phyloP scores from a whole-genome alignment of 805 yeast species.

The Candida sakaeoensis region DNA sequence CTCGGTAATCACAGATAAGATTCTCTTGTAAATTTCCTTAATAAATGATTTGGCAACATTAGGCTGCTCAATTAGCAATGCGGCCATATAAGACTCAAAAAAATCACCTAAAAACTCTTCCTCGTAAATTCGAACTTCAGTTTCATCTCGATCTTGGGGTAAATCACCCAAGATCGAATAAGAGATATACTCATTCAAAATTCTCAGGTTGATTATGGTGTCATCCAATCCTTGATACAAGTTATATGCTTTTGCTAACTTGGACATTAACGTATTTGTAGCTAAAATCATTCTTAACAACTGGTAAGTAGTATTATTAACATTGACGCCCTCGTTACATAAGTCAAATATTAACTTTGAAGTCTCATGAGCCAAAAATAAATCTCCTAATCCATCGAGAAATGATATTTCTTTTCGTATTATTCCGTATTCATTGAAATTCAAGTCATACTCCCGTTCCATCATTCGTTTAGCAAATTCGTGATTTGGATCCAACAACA shows the following conservation, averaged over 20 bases:
- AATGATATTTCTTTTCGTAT: conserved; percentile 33
- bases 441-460: conserved; percentile 16
- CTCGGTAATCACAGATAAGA: conserved; percentile 17
- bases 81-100: conserved; percentile 42
- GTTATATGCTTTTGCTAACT: conserved; percentile 33
- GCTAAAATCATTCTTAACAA: conserved; percentile 30
- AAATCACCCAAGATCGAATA: conserved; percentile 15
- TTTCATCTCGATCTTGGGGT: conserved; percentile 9
- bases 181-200: conserved; percentile 24
- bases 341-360: conserved; percentile 28
- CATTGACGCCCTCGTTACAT: conserved; percentile 10
- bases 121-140: conserved; percentile 25
- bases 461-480: conserved; percentile 20
- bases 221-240: conserved; percentile 34
- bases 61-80: conserved; percentile 36
- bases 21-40: conserved; percentile 24
- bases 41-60: conserved; percentile 33
- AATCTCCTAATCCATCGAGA: conserved; percentile 41
- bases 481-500: conserved; percentile 25
- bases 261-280: conserved; percentile 35
- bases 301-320: conserved; percentile 11
- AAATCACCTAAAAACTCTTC: conserved; percentile 41
- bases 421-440: conserved; percentile 18
- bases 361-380: conserved; percentile 34
- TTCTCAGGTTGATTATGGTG: conserved; percentile 15